Evolutionary conservation across 1,284 basidiomycete genomes (phyloP), one percentile per base, ranked within the genome.

Genomic region (Trichosporon inkin): DNA sequence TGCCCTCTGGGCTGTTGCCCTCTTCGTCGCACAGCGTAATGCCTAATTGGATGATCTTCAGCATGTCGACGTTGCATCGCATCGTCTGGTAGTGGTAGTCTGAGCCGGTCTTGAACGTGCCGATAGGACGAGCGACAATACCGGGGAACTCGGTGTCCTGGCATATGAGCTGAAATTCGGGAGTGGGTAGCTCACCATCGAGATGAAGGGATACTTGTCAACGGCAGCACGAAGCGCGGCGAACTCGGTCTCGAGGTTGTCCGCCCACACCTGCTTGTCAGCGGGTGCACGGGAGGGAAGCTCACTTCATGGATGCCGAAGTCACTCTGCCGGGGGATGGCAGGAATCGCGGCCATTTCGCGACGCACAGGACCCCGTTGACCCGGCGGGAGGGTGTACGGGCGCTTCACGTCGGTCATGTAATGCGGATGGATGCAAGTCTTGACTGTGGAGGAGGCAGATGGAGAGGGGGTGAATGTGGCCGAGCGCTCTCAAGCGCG

Each of bases 31-130:
- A 89, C 38, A 99, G 81, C 2, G 95, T 97, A 67, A 99, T 84
- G 8, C 95, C 95, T 60, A 99, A 86, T 81, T 99, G 95, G 59
- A 99, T 97, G 79, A 98, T 92, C 81, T 92, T 93, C 70, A 99
- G 84, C 58, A 99, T 82, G 83, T 99, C 95, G 71, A 99, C 96
- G 78, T 99, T 99, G 81, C 91, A 94, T 65, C 95, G 86, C 88
- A 99, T 93, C 5, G 96, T 99, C 79, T 99, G 95, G 79, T 97
- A 99, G 80, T 99, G 95, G 74, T 98, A 98, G 79, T 99, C 95
- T 16, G 92, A 92, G 11, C 92, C 92, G 0, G 93, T 95, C 78
- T 92, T 93, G 83, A 97, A 99, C 38, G 87, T 84, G 13, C 95
- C 95, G 74, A 99, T 97, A 13, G 96, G 95, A 17, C 96, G 85